Percentiles rank a stretch among this genome's conserved stretches.
phyloP scores from a whole-genome alignment of 768 basidiomycete genomes.

The Calocybe indica region DNA sequence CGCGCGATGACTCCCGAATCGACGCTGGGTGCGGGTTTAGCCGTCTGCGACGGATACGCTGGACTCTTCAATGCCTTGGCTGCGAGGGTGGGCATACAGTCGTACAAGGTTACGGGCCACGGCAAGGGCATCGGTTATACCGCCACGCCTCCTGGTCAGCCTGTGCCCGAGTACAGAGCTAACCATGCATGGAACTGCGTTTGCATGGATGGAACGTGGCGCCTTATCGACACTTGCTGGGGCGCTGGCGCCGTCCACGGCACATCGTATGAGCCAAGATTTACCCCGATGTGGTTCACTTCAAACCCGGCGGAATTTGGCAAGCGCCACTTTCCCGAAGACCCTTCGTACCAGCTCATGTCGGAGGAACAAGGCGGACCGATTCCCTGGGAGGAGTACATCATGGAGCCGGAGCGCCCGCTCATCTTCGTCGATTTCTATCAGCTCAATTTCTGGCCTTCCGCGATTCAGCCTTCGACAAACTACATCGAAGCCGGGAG shows the following conservation, averaged over 20 bases:
- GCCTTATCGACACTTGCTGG: constrained; percentile 43
- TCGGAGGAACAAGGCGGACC: constrained; percentile 31
- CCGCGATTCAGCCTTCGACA: constrained; percentile 27
- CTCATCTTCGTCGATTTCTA: constrained; percentile 28
- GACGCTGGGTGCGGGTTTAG: constrained; percentile 35
- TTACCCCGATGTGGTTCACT: constrained; percentile 36
- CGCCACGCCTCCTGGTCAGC: constrained; percentile 23
- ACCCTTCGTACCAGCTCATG: constrained; percentile 36
- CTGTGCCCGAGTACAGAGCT: constrained; percentile 27
- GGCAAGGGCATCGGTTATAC: constrained; percentile 41
- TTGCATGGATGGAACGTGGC: constrained; percentile 38
- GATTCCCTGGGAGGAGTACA: constrained; percentile 39
- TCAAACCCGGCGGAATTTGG: constrained; percentile 37
- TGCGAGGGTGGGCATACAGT: constrained; percentile 32
- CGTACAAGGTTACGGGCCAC: constrained; percentile 35
- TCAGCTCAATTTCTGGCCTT: constrained; percentile 23
- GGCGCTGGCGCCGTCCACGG: constrained; percentile 38
- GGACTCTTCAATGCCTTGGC: constrained; percentile 35
- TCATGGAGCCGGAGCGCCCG: constrained; percentile 33
- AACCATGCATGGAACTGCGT: constrained; percentile 48
- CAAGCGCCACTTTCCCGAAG: constrained; percentile 36
- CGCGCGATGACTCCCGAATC: constrained; percentile 28
- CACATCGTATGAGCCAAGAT: constrained; percentile 24
- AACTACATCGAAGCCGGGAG: constrained; percentile 26
- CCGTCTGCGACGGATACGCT: constrained; percentile 46